phyloP scores from a whole-genome alignment of 805 yeast genomes.

The Kodamaea hsintzibuensis region DNA sequence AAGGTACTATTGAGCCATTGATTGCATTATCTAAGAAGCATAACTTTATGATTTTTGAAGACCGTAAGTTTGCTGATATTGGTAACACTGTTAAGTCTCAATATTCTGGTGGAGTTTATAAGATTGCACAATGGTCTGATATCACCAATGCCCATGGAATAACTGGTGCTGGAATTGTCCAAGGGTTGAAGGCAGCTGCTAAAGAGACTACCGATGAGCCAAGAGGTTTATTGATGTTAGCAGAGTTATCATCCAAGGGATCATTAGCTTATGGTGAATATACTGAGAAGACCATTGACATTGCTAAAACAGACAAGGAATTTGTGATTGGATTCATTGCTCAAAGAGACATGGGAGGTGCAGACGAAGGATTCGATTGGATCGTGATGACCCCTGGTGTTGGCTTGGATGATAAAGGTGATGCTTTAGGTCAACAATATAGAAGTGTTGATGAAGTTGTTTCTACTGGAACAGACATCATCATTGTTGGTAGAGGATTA shows the following conservation, averaged over 20 bases:
- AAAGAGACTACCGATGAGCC: slow-evolving; percentile 72
- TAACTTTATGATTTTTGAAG: slow-evolving; percentile 91
- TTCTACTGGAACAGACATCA: slow-evolving; percentile 84
- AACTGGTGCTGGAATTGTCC: slow-evolving; percentile 91
- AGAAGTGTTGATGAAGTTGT: slow-evolving; percentile 87
- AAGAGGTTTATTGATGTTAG: slow-evolving; percentile 90
- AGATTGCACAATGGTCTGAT: slow-evolving; percentile 92
- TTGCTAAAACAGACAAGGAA: slow-evolving; percentile 76
- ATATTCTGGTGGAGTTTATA: slow-evolving; percentile 85
- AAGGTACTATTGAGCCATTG: slow-evolving; percentile 75
- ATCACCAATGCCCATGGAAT: slow-evolving; percentile 98
- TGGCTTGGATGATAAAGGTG: slow-evolving; percentile 96
- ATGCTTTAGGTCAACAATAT: slow-evolving; percentile 93
- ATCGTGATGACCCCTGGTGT: slow-evolving; percentile 98
- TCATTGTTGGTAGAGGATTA: slow-evolving; percentile 97
- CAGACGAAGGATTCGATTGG: slow-evolving; percentile 90
- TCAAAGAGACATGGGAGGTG: slow-evolving; percentile 82
- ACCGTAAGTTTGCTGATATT: slow-evolving; percentile 96
- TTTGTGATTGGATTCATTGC: slow-evolving; percentile 98
- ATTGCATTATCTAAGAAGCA: slow-evolving; percentile 73
- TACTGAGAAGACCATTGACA: slow-evolving; percentile 83
- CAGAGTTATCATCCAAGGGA: slow-evolving; percentile 93
- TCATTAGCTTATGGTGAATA: slow-evolving; percentile 91
- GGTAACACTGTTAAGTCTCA: slow-evolving; percentile 97
- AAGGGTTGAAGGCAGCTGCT: slow-evolving; percentile 82